These are phyloP conservation scores for Centaurea solstitialis DNA, from an alignment of 129 eudicot species.

Conservation along the genomic window DNA sequence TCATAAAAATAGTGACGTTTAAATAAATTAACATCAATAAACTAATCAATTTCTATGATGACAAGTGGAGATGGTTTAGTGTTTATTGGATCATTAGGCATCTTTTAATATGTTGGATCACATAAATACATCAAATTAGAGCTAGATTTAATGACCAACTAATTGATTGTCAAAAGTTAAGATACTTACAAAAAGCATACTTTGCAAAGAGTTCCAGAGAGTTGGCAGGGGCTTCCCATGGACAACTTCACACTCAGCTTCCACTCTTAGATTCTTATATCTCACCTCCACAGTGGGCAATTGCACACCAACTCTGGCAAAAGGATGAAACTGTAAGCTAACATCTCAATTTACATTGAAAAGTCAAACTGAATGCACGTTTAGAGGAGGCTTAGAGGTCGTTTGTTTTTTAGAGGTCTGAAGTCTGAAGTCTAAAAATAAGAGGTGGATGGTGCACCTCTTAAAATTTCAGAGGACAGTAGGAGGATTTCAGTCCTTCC, in stretches of 20 bases:
- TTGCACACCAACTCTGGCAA: constrained; percentile 48
- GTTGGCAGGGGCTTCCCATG: constrained; percentile 66
- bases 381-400: not conserved
- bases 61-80: not conserved
- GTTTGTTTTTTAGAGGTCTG: too few relatives aligned
- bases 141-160: not conserved
- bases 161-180: not conserved
- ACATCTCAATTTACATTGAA: not conserved
- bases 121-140: not conserved
- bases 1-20: not conserved
- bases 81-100: not conserved
- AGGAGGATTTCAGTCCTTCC: too few relatives aligned
- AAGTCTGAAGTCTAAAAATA: too few relatives aligned
- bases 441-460: too few relatives aligned
- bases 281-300: constrained; percentile 56
- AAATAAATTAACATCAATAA: not conserved
- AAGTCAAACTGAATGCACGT: not conserved
- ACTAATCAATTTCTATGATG: not conserved
- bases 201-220: constrained; percentile 51
- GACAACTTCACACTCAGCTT: constrained; percentile 57
- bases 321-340: constrained; percentile 12
- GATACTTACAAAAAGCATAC: constrained; percentile 42
- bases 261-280: constrained; percentile 45
- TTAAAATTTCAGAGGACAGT: too few relatives aligned
- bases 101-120: not conserved